phyloP scores from a whole-genome alignment of 352 stramenopile genomes.

The Globisporangium acanthophoron region DNA sequence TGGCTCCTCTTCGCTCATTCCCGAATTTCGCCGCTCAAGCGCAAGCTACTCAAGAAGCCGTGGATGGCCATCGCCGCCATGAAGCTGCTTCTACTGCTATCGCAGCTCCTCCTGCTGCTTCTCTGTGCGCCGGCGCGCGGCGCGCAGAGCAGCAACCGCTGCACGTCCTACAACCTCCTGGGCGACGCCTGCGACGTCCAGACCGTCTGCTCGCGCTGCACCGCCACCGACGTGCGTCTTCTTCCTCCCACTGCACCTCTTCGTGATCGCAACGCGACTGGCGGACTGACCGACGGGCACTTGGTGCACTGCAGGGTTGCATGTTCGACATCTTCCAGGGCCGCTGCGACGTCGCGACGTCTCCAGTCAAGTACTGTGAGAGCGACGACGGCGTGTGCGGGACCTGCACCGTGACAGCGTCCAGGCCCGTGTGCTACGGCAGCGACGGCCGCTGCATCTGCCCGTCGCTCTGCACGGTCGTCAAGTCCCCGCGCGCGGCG shows the following conservation, averaged over 20 bases:
- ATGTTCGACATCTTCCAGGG: slow-evolving; percentile 27
- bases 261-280: too few relatives aligned
- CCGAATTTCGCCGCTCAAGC: too few relatives aligned
- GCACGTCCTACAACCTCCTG: slow-evolving; percentile 22
- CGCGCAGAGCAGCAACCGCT: slow-evolving; percentile 13
- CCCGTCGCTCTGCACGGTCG: slow-evolving; percentile 29
- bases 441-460: slow-evolving; percentile 30
- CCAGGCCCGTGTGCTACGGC: slow-evolving; percentile 27
- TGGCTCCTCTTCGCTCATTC: too few relatives aligned
- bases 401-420: slow-evolving; percentile 23
- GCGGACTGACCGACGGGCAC: neutral
- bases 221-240: slow-evolving; percentile 22
- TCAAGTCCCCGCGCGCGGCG: slow-evolving; percentile 5
- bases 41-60: too few relatives aligned
- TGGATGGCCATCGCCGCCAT: neutral
- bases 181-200: slow-evolving; percentile 35
- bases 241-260: neutral
- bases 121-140: neutral
- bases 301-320: slow-evolving; percentile 20
- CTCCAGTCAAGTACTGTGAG: slow-evolving; percentile 24
- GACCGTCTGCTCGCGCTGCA: slow-evolving; percentile 33
- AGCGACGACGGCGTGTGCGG: slow-evolving; percentile 19
- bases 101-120: neutral
- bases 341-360: slow-evolving; percentile 17
- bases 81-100: neutral